Base-by-base conservation (phyloP, 2,329 filamentous ascomycete genomes). In the Diplocarpon mali region DNA sequence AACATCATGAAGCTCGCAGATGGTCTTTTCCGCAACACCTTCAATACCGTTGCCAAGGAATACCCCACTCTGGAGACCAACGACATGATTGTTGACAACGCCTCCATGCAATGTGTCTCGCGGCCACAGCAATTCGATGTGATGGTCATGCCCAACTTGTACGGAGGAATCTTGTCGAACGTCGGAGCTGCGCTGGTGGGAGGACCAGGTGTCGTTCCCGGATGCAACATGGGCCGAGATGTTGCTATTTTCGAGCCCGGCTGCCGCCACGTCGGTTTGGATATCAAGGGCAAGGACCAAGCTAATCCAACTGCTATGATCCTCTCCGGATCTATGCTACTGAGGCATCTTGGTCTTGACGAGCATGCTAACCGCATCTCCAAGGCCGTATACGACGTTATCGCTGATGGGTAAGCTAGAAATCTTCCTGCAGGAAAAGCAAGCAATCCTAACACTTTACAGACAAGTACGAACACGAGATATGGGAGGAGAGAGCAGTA, bases 1-100 rank as follows among this genome's bases (percentile, higher is more conserved):
- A 98, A 98, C 78, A 98, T 98, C 74, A 98, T 98, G 92, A 98
- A 98, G 79, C 78, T 98, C 48, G 90, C 89, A 66, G 92, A 98
- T 60, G 92, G 92, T 69, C 85, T 98, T 46, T 98, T 98, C 86
- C 85, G 92, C 67, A 90, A 82, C 72, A 96, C 92, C 58, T 93
- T 96, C 77, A 87, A 94, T 74, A 76, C 81, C 62, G 81, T 92
- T 57, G 85, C 88, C 56, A 85, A 93, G 73, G 87, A 95, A 67
- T 98, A 92, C 73, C 90, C 92, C 49, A 93, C 86, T 52, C 76
- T 98, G 59, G 85, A 95, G 75, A 83, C 83, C 65, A 93, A 93
- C 75, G 92, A 98, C 72, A 95, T 98, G 90, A 98, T 98, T 68
- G 92, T 98, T 69, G 92, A 98, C 73, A 98, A 98, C 70, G 92